These are phyloP conservation scores for Geotrichum siamense DNA, from an alignment of 1,139 yeast genomes.

Conservation along the genomic window DNA sequence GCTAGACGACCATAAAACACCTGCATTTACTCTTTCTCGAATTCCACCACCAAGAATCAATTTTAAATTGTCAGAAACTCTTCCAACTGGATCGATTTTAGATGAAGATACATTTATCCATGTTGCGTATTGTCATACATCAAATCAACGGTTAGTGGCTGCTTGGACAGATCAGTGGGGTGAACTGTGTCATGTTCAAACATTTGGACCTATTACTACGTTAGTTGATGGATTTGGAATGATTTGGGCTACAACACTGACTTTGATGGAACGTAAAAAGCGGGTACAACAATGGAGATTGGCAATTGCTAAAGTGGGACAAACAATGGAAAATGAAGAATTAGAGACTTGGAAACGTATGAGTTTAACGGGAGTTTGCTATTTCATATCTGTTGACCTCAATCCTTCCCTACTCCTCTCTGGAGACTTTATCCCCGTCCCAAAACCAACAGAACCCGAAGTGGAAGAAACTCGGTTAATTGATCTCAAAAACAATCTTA, in stretches of 20 bases:
- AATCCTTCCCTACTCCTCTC: slow-evolving; percentile 51
- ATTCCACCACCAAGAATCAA: slow-evolving; percentile 38
- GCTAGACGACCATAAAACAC: slow-evolving; percentile 28
- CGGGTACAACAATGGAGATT: slow-evolving; percentile 32
- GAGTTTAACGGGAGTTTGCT: slow-evolving; percentile 46
- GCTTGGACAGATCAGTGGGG: slow-evolving; percentile 91
- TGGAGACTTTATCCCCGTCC: slow-evolving; percentile 26
- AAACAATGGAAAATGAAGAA: slow-evolving; percentile 33
- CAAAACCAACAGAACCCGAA: slow-evolving; percentile 18
- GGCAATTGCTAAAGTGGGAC: slow-evolving; percentile 34
- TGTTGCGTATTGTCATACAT: slow-evolving; percentile 74
- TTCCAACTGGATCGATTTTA: slow-evolving; percentile 36
- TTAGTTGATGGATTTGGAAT: slow-evolving; percentile 40
- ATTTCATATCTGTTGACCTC: slow-evolving; percentile 66
- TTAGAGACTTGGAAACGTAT: slow-evolving; percentile 29
- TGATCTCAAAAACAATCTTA: slow-evolving; percentile 42
- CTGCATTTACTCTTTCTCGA: slow-evolving; percentile 34
- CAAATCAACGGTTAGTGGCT: slow-evolving; percentile 66
- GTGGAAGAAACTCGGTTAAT: slow-evolving; percentile 25
- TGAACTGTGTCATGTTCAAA: slow-evolving; percentile 50
- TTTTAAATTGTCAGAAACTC: slow-evolving; percentile 44
- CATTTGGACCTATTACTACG: slow-evolving; percentile 38
- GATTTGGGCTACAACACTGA: slow-evolving; percentile 55
- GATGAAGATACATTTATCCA: slow-evolving; percentile 75
- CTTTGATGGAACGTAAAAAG: slow-evolving; percentile 37